Base-by-base conservation (phyloP, 208 protist species). In the Trypanosoma mega region DNA sequence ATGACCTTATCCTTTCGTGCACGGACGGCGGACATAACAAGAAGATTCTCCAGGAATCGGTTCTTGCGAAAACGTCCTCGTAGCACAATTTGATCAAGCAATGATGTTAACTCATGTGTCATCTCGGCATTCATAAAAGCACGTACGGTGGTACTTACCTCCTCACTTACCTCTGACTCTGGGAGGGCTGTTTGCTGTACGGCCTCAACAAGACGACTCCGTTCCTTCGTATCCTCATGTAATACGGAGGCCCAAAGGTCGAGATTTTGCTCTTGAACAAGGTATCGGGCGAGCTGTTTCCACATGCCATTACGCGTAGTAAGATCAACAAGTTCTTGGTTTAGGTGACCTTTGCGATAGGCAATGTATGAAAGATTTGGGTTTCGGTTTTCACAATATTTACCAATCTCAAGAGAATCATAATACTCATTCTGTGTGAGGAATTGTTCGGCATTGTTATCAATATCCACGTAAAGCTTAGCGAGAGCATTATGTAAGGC, bases 11-110 rank as follows among this genome's bases (percentile, higher is more conserved):
- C 76, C 65, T 83, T 84, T 34, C 84, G 78, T 8, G 97, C 96
- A 57, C 99, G 98, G 71, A 99, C 97, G 34, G 99, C 98, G 26
- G 99, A 99, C 49, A 99, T 86, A 68, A 99, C 99, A 24, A 99
- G 87, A 34, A 99, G 87, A 77, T 99, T 99, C 85, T 99, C 99
- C 6, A 99, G 87, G 72, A 98, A 99, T 46, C 88, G 82, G 87
- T 99, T 99, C 41, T 93, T 92, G 53, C 78, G 86, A 90, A 99
- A 99, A 64, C 79, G 85, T 56, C 95, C 89, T 57, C 99, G 97
- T 20, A 99, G 63, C 18, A 99, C 97, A 79, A 99, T 99, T 85
- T 99, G 98, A 75, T 99, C 99, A 1, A 99, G 85, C 26, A 99
- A 89, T 65, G 98, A 98, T 52, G 99, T 99, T 21, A 99, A 87